Percentiles rank a stretch among this genome's conserved stretches.
Evolutionary conservation across 495 filamentous ascomycete genomes (phyloP).

Genomic region (Penicillium samsonianum): DNA sequence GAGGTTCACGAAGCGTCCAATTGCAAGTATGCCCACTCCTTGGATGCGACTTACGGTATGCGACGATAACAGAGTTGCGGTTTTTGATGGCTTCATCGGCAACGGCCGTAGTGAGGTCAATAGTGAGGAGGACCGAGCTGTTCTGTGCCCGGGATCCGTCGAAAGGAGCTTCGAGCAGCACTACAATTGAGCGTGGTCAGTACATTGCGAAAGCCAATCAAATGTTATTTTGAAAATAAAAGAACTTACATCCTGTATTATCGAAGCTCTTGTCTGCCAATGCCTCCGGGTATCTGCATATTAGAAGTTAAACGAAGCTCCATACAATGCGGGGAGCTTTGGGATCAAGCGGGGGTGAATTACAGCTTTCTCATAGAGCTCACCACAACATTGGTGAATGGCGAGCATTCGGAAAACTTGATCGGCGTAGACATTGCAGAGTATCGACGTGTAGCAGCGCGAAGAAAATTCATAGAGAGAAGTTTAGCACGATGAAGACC

Average conservation of each 20-base stretch:
- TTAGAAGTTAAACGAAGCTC: constrained; percentile 21
- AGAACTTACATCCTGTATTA: constrained; percentile 76
- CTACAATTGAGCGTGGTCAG: constrained; percentile 38
- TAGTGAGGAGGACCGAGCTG: constrained; percentile 82
- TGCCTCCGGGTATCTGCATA: constrained; percentile 76
- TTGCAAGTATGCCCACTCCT: not conserved
- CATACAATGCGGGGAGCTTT: constrained; percentile 22
- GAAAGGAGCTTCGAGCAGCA: constrained; percentile 77
- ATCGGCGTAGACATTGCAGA: constrained; percentile 37
- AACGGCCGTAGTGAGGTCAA: constrained; percentile 88
- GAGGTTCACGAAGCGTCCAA: not conserved
- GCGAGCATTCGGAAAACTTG: constrained; percentile 45
- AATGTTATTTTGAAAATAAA: not conserved
- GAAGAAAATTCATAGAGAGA: constrained; percentile 28
- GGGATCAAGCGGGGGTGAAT: constrained; percentile 32
- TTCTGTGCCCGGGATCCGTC: constrained; percentile 56
- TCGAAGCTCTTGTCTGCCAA: constrained; percentile 91
- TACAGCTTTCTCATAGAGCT: constrained; percentile 80
- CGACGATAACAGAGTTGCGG: constrained; percentile 74
- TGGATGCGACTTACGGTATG: constrained; percentile 69
- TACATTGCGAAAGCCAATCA: not conserved
- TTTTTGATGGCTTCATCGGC: constrained; percentile 84
- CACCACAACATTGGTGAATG: constrained; percentile 78
- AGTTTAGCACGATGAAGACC: not conserved
- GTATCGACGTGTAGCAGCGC: constrained; percentile 24